phyloP scores from a whole-genome alignment of 371 early-diverging fungal species.

The Circinella minor region DNA sequence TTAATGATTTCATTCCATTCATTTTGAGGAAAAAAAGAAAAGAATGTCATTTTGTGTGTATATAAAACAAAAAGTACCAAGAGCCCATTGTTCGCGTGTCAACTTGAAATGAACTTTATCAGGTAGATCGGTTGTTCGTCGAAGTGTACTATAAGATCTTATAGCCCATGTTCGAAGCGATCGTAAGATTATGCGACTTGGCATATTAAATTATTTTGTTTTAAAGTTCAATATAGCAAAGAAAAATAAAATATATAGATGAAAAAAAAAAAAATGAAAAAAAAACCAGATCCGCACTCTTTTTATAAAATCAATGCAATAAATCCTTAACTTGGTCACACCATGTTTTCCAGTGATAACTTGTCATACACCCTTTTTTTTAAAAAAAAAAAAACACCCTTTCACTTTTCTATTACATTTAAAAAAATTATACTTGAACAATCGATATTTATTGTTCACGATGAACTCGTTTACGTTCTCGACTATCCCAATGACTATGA shows the following conservation, averaged over 20 bases:
- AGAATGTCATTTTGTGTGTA: not conserved
- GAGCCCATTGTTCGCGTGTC: constrained; percentile 24
- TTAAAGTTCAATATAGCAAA: not conserved
- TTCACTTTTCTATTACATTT: no score
- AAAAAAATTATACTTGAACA: no score
- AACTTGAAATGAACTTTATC: constrained; percentile 26
- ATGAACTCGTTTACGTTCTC: constrained; percentile 7
- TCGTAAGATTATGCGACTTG: constrained; percentile 6
- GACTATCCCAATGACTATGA: not conserved
- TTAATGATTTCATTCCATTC: not conserved
- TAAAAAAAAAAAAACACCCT: no score
- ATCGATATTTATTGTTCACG: not conserved
- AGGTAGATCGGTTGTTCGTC: constrained; percentile 18
- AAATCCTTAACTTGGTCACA: no score
- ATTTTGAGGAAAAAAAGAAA: not conserved
- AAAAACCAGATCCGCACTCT: not conserved
- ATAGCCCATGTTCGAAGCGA: not conserved
- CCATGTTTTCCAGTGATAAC: no score
- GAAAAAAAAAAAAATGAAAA: not conserved
- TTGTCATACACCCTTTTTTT: no score
- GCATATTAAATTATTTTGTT: not conserved
- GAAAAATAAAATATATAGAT: not conserved
- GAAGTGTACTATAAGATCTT: constrained; percentile 1
- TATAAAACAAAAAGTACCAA: constrained; percentile 14
- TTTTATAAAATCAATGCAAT: not conserved